Conservation (phyloP, 371 early-diverging fungal genomes). For the Coemansia sp. region DNA sequence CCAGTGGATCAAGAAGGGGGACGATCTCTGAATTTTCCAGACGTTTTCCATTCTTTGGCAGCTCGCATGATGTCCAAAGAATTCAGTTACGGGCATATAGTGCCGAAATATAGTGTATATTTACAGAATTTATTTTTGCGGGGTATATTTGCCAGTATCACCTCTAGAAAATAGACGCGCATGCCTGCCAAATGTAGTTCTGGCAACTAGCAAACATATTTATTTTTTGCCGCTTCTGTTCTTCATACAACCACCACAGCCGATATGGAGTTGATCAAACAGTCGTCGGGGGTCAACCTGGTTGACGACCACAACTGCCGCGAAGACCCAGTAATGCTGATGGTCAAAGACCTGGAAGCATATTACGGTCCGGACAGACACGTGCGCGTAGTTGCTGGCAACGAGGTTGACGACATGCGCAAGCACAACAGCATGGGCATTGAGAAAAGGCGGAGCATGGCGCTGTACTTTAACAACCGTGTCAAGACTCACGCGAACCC, state of each 20-base stretch:
- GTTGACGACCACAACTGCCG: conserved; percentile 48
- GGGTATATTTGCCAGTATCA: neutral
- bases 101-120: neutral
- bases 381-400: conserved; percentile 42
- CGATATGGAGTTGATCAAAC: conserved; percentile 48
- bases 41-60: neutral
- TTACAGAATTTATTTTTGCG: neutral
- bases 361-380: conserved; percentile 46
- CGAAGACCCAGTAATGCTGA: conserved; percentile 48
- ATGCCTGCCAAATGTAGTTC: neutral
- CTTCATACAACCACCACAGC: conserved; percentile 13
- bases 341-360: conserved; percentile 45
- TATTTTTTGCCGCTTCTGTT: neutral
- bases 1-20: neutral
- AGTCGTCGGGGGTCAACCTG: conserved; percentile 45
- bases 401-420: conserved; percentile 45
- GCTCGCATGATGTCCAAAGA: neutral
- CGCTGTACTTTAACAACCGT: conserved; percentile 38
- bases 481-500: conserved; percentile 25
- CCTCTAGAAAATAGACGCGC: neutral
- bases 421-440: conserved; percentile 40
- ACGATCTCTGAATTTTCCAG: neutral
- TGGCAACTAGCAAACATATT: neutral
- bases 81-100: neutral
- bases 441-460: conserved; percentile 30